Evolutionary conservation across 2,329 filamentous ascomycete genomes (phyloP).

Genomic region (Hypoxylon sp.): DNA sequence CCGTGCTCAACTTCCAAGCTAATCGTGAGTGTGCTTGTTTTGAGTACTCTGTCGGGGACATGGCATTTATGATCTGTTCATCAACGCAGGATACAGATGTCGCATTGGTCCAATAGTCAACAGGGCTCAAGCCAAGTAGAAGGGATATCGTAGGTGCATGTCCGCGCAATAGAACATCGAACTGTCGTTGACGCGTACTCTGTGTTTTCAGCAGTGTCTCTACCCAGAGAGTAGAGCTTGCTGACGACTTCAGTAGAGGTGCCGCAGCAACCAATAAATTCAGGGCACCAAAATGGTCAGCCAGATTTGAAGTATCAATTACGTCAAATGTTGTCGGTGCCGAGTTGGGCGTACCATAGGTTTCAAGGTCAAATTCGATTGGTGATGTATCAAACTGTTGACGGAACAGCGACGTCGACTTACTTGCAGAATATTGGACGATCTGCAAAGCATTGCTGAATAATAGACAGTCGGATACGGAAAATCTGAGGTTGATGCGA

Average conservation of each 20-base stretch:
- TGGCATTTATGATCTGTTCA: constrained; percentile 48
- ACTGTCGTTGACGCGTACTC: constrained; percentile 42
- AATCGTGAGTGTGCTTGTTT: constrained; percentile 40
- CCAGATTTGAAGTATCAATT: constrained; percentile 63
- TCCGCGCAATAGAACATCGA: constrained; percentile 56
- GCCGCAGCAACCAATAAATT: constrained; percentile 56
- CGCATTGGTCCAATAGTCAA: constrained; percentile 61
- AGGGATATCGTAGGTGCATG: constrained; percentile 57
- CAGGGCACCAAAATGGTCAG: constrained; percentile 54
- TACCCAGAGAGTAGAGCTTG: constrained; percentile 59
- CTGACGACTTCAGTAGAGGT: constrained; percentile 55
- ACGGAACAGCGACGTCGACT: constrained; percentile 53
- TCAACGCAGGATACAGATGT: constrained; percentile 52
- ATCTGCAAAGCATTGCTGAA: constrained; percentile 62
- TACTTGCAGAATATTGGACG: constrained; percentile 41
- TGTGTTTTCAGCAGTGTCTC: constrained; percentile 53
- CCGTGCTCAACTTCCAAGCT: constrained; percentile 43
- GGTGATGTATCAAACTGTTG: constrained; percentile 50
- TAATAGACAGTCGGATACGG: constrained; percentile 57
- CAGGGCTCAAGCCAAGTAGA: constrained; percentile 59
- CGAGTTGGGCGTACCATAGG: constrained; percentile 49
- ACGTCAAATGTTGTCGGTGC: constrained; percentile 60
- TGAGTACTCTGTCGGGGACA: constrained; percentile 12
- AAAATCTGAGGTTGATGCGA: constrained; percentile 55
- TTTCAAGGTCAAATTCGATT: constrained; percentile 53